Base-by-base conservation (phyloP, 768 basidiomycete genomes). In the Hericium coralloides region DNA sequence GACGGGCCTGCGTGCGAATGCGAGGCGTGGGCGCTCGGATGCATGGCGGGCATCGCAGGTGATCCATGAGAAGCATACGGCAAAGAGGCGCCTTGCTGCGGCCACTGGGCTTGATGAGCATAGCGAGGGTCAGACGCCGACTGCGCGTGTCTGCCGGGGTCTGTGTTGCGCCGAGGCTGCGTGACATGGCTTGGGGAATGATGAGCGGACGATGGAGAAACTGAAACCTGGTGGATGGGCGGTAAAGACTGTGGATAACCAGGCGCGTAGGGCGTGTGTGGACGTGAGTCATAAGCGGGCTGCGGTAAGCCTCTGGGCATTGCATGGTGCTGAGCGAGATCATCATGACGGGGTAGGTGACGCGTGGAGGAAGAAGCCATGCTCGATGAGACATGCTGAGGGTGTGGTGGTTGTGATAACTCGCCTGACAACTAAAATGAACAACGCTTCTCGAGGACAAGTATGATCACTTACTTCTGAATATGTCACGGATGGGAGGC, bases 401-500 rank as follows among this genome's bases (percentile, higher is more conserved):
- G 59, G 17, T 49, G 57, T 36, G 53, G 45, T 20, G 60, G 60
- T 45, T 61, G 62, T 15, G 62, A 53, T 23, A 63, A 38, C 57
- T 63, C 62, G 38, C 49, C 62, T 63, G 38, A 17, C 12, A 7
- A 8, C 41, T 26, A 25, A 36, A 14, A 49, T 43, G 39, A 26
- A 26, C 39, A 18, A 22, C 12, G 43, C 31, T 5, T 22, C 26
- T 10, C 9, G 8, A 10, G 10, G 36, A 18, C 23, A 37, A 57
- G 25, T 20, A 53, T 18, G 22, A 20, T 22, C 22, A 52, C 62
- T 50, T 36, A 63, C 62, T 56, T 2, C 62, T 56, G 47, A 63
- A 63, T 10, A 63, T 52, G 38, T 63, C 57, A 26, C 60, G 60
- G 25, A 63, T 63, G 7, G 60, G 60, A 17, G 62, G 62, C n/a